phyloP scores from a whole-genome alignment of 331 rosid genomes.

The Cydonia oblonga region DNA sequence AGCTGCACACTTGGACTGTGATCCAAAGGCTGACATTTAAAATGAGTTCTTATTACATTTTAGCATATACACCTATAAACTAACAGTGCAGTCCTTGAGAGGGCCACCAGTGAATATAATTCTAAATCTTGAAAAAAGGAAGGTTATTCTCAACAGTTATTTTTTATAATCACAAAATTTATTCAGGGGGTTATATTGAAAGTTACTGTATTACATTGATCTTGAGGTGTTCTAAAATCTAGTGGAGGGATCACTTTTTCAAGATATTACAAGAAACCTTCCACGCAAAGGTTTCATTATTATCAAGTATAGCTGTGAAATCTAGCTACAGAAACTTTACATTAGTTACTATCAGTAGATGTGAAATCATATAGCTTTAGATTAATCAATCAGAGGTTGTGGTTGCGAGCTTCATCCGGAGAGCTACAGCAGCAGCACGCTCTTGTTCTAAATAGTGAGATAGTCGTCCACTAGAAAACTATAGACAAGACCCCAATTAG shows the following conservation, averaged over 20 bases:
- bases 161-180: not conserved
- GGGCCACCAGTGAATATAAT: not conserved
- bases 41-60: no score
- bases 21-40: no score
- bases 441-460: conserved; percentile 84
- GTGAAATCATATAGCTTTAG: conserved; percentile 32
- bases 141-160: not conserved
- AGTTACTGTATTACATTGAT: not conserved
- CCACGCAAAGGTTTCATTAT: not conserved
- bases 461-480: conserved; percentile 57
- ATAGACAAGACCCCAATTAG: conserved; percentile 20
- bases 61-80: no score
- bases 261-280: not conserved
- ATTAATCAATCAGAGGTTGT: conserved; percentile 32
- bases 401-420: conserved; percentile 52
- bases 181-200: not conserved
- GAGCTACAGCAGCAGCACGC: conserved; percentile 58
- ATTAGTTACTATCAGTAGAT: not conserved
- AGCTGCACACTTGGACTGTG: no score
- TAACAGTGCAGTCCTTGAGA: no score
- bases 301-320: not conserved
- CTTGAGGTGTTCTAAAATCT: not conserved
- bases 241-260: not conserved
- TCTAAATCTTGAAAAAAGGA: not conserved
- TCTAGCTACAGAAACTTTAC: not conserved